A percentile compares a stretch with the other conserved stretches of the same genome.
Evolutionary conservation across 2,329 filamentous ascomycete genomes (phyloP).

Genomic region (Calonectria pauciramosa): DNA sequence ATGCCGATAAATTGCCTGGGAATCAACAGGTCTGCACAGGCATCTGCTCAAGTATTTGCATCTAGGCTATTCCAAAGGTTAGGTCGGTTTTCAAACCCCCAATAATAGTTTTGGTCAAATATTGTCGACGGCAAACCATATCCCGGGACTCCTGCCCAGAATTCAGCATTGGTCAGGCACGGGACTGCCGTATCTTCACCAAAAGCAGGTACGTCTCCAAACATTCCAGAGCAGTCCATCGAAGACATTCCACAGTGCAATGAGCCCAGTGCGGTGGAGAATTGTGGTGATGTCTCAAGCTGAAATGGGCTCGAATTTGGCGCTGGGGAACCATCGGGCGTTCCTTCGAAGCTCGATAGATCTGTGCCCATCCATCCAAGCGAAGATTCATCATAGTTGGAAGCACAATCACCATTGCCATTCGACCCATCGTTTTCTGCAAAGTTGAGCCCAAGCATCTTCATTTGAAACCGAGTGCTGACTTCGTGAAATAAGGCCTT

Average conservation of each 20-base stretch:
- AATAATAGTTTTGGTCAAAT: background rate
- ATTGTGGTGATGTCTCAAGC: background rate
- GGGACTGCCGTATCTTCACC: background rate
- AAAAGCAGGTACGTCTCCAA: no score
- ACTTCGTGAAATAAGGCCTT: background rate
- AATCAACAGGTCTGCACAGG: background rate
- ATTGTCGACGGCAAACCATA: background rate
- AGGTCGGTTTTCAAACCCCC: background rate
- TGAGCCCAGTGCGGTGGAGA: background rate
- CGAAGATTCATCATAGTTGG: background rate
- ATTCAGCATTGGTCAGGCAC: background rate
- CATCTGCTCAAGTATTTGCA: background rate
- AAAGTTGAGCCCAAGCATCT: background rate
- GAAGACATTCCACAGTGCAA: background rate
- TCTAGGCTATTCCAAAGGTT: background rate
- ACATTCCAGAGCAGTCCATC: background rate
- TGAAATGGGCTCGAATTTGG: background rate
- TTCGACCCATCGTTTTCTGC: background rate
- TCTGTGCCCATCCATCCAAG: background rate
- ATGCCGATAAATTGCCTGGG: background rate
- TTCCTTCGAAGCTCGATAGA: no score
- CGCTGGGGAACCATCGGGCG: rapidly evolving
- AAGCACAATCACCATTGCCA: no score
- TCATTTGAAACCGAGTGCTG: background rate
- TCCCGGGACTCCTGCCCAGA: background rate